These are phyloP conservation scores for Magnaporthales sp. DNA, from an alignment of 2,329 filamentous ascomycete genomes.

Conservation along the genomic window DNA sequence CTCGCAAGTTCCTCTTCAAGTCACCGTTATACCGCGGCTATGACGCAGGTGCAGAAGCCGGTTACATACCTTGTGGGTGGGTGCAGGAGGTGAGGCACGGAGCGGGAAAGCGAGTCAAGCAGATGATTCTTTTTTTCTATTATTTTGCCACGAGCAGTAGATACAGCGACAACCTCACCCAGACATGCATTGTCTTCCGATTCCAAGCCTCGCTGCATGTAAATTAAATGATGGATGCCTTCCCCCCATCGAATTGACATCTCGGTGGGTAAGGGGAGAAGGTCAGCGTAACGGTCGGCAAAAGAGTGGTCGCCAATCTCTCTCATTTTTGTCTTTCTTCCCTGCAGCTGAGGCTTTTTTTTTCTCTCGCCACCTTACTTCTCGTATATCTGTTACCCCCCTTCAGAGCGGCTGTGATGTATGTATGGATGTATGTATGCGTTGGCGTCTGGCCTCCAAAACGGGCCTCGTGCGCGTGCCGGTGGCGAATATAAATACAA, in stretches of 20 bases:
- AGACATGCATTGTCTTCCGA: no score
- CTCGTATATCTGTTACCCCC: background rate
- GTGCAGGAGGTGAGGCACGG: background rate
- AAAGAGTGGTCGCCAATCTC: background rate
- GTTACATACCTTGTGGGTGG: background rate
- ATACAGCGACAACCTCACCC: no score
- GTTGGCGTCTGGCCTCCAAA: background rate
- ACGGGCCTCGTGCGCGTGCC: background rate
- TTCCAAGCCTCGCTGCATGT: background rate
- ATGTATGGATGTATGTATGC: background rate
- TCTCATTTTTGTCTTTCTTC: background rate
- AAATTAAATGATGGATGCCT: background rate
- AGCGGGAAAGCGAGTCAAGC: background rate
- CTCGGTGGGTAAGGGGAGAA: background rate
- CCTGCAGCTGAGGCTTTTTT: background rate
- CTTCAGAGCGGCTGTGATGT: background rate
- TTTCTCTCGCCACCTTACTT: background rate
- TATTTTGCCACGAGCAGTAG: background rate
- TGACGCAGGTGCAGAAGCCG: background rate
- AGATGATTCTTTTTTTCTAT: background rate
- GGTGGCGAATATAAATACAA: background rate
- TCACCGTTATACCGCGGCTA: background rate
- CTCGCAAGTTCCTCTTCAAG: background rate
- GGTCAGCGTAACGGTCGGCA: background rate
- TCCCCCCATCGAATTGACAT: background rate